A percentile compares a stretch with the other conserved stretches of the same genome.
These are phyloP conservation scores for Candida manassasensis DNA, from an alignment of 805 yeast species.

Conservation along the genomic window DNA sequence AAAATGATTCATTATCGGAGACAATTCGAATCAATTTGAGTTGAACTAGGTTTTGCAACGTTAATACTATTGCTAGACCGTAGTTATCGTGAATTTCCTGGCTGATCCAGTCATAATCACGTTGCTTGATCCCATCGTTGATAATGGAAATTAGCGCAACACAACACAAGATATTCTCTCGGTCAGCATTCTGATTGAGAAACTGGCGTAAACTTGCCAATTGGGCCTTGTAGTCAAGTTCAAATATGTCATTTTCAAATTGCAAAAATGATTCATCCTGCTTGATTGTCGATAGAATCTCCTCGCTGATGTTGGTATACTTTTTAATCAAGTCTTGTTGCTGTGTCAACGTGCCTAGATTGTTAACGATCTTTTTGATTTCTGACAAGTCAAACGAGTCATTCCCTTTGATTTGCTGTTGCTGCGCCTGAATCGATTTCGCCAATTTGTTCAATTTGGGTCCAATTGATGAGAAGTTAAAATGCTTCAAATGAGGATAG, in stretches of 20 bases:
- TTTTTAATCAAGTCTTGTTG: slow-evolving; percentile 64
- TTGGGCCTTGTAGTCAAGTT: slow-evolving; percentile 32
- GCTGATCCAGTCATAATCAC: slow-evolving; percentile 53
- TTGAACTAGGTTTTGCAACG: slow-evolving; percentile 46
- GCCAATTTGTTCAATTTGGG: slow-evolving; percentile 67
- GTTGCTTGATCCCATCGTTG: slow-evolving; percentile 63
- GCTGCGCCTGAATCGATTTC: slow-evolving; percentile 48
- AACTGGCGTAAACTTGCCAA: slow-evolving; percentile 33
- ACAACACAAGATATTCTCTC: slow-evolving; percentile 46
- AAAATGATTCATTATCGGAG: slow-evolving; percentile 17
- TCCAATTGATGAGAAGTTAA: slow-evolving; percentile 81
- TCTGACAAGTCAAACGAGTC: slow-evolving; percentile 28
- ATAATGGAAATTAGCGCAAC: slow-evolving; percentile 56
- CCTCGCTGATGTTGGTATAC: slow-evolving; percentile 74
- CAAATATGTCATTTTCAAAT: slow-evolving; percentile 67
- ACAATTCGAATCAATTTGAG: slow-evolving; percentile 42
- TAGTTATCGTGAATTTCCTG: slow-evolving; percentile 55
- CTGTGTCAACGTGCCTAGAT: slow-evolving; percentile 59
- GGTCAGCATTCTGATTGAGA: slow-evolving; percentile 29
- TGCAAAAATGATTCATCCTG: slow-evolving; percentile 46
- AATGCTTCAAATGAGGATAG: slow-evolving; percentile 44
- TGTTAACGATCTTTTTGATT: slow-evolving; percentile 68
- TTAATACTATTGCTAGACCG: slow-evolving; percentile 52
- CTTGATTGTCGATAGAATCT: slow-evolving; percentile 45
- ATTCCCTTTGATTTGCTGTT: slow-evolving; percentile 41